Evolutionary conservation across 2,329 filamentous ascomycete genomes (phyloP), one percentile per base, ranked within the genome.

Genomic region (Exophiala sideris): DNA sequence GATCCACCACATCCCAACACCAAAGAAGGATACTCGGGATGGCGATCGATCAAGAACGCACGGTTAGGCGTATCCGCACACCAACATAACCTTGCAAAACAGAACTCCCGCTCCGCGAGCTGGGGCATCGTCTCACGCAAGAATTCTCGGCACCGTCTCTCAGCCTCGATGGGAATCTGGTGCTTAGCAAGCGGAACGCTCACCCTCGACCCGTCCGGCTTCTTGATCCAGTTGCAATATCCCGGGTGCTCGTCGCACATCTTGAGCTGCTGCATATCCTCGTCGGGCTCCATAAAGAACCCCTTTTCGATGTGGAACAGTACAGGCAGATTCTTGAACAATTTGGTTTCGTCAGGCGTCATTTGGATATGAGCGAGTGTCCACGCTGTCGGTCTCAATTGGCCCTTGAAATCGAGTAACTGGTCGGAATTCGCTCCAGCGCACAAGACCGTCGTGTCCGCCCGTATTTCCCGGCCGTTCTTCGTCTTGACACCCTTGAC

Each of bases 41-140:
- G 78, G 32, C 66, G 65, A 49, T 75, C 74, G 49, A 83, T 79
- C 14, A 83, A 62, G 50, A 81, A 82, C 16, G 75, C 69, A 2
- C 78, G 72, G 62, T 83, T 77, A 0, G 75, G 72, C 0, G 79
- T 82, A 60, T 82, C 79, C 0, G 79, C 74, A 60, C 79, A 79
- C 79, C 80, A 82, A 66, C 79, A 82, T 32, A 82, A 76, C 12
- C 78, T 70, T 7, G 76, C 76, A 56, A 78, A 80, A 18, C 66
- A 71, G 45, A 82, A 76, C 0, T 72, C 70, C 2, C 79, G 72
- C 2, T 74, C 64, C 0, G 75, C 72, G 4, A 82, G 71, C 50
- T 81, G 76, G 1, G 79, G 79, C 74, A 82, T 78, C 1, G 74
- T 77, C 35, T 79, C 77, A 7, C 63, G 64, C 14, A 83, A 62